Evolutionary conservation across 1,284 basidiomycete species (phyloP).

Genomic region (Puccinia polysora): DNA sequence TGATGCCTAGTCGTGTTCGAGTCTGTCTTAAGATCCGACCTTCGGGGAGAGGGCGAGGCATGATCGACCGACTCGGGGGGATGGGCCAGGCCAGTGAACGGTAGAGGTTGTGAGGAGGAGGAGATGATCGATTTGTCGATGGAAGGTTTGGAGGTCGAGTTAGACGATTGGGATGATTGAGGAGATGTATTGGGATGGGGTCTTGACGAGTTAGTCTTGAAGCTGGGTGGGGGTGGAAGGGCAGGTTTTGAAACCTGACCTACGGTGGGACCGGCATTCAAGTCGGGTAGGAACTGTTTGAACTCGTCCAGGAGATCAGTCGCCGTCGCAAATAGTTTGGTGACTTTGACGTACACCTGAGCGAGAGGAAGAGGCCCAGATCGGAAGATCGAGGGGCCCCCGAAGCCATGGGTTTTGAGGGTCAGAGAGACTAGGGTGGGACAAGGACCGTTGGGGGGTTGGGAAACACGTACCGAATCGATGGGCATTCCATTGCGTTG

Average conservation of each 20-base stretch:
- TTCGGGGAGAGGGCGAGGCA: neutral
- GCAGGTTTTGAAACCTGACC: slow-evolving; percentile 1
- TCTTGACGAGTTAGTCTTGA: slow-evolving; percentile 10
- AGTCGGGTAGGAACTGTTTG: slow-evolving; percentile 43
- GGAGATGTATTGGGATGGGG: neutral
- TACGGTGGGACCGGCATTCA: slow-evolving; percentile 11
- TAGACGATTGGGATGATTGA: slow-evolving; percentile 14
- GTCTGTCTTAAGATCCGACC: neutral
- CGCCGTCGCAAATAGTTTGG: slow-evolving; percentile 32
- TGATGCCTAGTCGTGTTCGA: slow-evolving; percentile 6
- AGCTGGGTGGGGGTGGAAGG: slow-evolving; percentile 4
- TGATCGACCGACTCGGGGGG: slow-evolving; percentile 2
- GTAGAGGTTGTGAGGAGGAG: neutral
- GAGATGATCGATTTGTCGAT: slow-evolving; percentile 1
- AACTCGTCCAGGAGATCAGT: slow-evolving; percentile 40
- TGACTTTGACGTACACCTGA: slow-evolving; percentile 43
- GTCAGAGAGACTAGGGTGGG: no score
- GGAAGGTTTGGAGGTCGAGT: slow-evolving; percentile 6
- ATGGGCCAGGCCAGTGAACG: no score
- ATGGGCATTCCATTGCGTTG: slow-evolving; percentile 42
- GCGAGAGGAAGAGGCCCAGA: neutral
- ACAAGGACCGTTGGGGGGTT: neutral
- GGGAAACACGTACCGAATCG: slow-evolving; percentile 22
- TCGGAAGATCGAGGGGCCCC: no score
- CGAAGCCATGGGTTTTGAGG: no score